Conservation (phyloP, 2,329 filamentous ascomycete species). For the Arthrocladium fulminans region DNA sequence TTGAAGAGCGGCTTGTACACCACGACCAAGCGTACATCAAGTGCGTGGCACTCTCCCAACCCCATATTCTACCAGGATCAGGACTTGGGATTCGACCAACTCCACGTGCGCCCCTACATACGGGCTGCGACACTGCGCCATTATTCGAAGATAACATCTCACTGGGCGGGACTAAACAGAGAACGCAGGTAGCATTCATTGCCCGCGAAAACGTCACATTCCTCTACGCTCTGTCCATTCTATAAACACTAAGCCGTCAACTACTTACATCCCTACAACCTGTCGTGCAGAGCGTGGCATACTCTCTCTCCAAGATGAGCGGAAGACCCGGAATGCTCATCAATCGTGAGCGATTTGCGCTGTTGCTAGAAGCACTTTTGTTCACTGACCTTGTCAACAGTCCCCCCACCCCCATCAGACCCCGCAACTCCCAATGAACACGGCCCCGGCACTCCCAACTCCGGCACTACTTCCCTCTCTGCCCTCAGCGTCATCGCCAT, state of each 20-base stretch:
- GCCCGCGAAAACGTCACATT: background rate
- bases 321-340: conserved; percentile 7
- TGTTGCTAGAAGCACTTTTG: background rate
- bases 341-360: background rate
- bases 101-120: background rate
- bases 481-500: conserved; percentile 88
- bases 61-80: background rate
- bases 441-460: conserved; percentile 85
- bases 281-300: background rate
- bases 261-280: background rate
- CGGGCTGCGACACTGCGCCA: background rate
- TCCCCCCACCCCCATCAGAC: conserved; percentile 72
- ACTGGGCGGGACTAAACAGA: background rate
- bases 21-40: too few species aligned
- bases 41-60: background rate
- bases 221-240: background rate
- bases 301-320: background rate
- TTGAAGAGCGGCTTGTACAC: background rate
- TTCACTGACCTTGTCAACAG: conserved; percentile 57
- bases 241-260: background rate
- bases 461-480: conserved; percentile 82
- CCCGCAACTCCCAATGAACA: conserved; percentile 81
- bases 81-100: background rate
- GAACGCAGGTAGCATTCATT: background rate
- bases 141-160: background rate